phyloP scores from a whole-genome alignment of 208 protist genomes.

The Leishmania martiniquensis region DNA sequence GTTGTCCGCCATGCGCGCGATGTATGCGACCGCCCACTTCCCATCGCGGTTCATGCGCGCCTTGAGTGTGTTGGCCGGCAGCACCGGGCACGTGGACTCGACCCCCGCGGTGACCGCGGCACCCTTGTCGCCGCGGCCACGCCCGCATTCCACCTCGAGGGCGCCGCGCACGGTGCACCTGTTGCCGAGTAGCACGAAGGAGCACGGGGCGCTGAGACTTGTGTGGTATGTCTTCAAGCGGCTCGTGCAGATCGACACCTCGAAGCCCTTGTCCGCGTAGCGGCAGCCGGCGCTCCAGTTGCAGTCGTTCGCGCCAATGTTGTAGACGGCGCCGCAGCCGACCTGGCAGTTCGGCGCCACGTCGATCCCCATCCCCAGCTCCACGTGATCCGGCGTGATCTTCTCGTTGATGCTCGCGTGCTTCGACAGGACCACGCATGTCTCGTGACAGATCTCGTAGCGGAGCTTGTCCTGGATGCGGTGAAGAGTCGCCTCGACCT shows the following conservation, averaged over 20 bases:
- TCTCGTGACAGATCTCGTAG: conserved; percentile 58
- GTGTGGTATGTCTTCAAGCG: conserved; percentile 52
- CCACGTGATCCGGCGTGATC: conserved; percentile 51
- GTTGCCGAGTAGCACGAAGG: conserved; percentile 38
- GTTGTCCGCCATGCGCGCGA: conserved; percentile 64
- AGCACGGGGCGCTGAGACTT: conserved; percentile 46
- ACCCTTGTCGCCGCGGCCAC: conserved; percentile 18
- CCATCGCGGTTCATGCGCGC: conserved; percentile 56
- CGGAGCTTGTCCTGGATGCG: conserved; percentile 42
- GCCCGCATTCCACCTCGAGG: conserved; percentile 53
- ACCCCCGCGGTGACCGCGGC: conserved; percentile 42
- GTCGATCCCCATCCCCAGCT: conserved; percentile 62
- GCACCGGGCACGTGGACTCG: conserved; percentile 56
- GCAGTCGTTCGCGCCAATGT: conserved; percentile 53
- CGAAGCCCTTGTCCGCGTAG: conserved; percentile 46
- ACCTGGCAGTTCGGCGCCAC: conserved; percentile 60
- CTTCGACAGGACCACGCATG: conserved; percentile 38
- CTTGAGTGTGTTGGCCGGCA: conserved; percentile 76
- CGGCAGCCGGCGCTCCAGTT: conserved; percentile 71
- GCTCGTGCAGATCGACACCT: conserved; percentile 58
- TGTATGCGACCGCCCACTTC: conserved; percentile 71
- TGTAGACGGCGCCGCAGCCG: conserved; percentile 64
- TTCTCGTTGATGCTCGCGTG: conserved; percentile 71
- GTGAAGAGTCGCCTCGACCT: conserved; percentile 52
- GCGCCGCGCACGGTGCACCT: conserved; percentile 38